Percentiles rank a stretch among this genome's conserved stretches.
Evolutionary conservation across 179 eudicot species (phyloP).

Genomic region (Beta lomatogona): DNA sequence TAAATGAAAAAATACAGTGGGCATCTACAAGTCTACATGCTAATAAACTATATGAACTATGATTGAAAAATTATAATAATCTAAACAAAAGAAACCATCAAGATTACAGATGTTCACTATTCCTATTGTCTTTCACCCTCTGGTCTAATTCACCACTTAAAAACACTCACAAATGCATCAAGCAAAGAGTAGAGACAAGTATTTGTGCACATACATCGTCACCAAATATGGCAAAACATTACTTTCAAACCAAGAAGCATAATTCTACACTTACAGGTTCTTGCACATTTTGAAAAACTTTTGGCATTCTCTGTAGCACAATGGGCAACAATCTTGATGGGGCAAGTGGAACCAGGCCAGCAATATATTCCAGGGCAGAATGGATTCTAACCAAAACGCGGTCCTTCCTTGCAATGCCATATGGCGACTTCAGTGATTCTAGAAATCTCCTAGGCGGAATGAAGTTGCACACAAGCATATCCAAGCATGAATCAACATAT

Average conservation of each 20-base stretch:
- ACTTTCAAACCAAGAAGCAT: background rate
- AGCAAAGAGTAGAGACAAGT: background rate
- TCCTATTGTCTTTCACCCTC: background rate
- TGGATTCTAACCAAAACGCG: slow-evolving; percentile 74
- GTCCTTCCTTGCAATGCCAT: slow-evolving; percentile 59
- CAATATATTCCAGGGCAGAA: slow-evolving; percentile 62
- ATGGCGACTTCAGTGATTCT: slow-evolving; percentile 53
- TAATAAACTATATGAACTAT: background rate
- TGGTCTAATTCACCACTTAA: background rate
- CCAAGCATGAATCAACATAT: slow-evolving; percentile 70
- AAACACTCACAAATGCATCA: background rate
- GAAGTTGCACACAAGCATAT: slow-evolving; percentile 86
- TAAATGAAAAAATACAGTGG: background rate
- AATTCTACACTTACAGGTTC: slow-evolving; percentile 54
- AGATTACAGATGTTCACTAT: background rate
- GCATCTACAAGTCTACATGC: background rate
- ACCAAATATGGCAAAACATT: background rate
- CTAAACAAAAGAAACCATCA: background rate
- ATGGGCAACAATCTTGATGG: slow-evolving; percentile 62
- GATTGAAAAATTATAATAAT: background rate
- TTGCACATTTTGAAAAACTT: slow-evolving; percentile 18
- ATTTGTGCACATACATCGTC: background rate
- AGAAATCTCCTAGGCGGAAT: slow-evolving; percentile 52
- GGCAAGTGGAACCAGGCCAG: slow-evolving; percentile 74
- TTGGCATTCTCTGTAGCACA: slow-evolving; percentile 56